Evolutionary conservation across 805 yeast genomes (phyloP), one percentile per base, ranked within the genome.

Genomic region (Starmerella stellata): DNA sequence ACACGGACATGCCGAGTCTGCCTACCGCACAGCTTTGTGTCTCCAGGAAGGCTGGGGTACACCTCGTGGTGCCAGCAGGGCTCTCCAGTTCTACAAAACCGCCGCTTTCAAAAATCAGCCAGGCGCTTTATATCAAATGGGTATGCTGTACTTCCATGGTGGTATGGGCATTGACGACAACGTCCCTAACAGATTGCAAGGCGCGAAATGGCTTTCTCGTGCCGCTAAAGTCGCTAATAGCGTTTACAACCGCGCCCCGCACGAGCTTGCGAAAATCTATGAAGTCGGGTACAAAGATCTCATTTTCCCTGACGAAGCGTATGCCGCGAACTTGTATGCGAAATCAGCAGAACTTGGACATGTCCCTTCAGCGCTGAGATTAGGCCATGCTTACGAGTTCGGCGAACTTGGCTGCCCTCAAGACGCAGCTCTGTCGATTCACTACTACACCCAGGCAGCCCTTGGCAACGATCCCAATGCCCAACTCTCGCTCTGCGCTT

Each of bases 1-100:
- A 54, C 87, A 81, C 50, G 90, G 87, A 21, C 96, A 87, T 55
- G 68, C 78, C 4, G 96, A 87, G 56, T 72, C 90, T 36, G 83
- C 94, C 1, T 90, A 79, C 59, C 70, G 96, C 49, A 79, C 94
- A 0, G 81, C 95, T 0, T 70, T 78, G 39, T 87, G 95, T 58
- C 79, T 76, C 49, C 93, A 85, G 57, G 92, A 83, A 58, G 98
- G 98, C 15, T 64, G 85, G 58, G 98, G 98, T 3, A 78, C 87
- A 4, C 74, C 81, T 17, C 69, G 90, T 49, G 95, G 90, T 56
- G 75, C 93, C 0, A 69, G 92, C 40, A 77, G 81, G 50, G 83
- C 92, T 1, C 62, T 82, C 5, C 92, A 81, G 48, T 82, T 75
- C 54, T 61, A 82, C 42, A 77, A 78, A 53, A 74, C 74, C 52